phyloP scores from a whole-genome alignment of 176 grass and related monocot species.

The Calamus simplicifolius region DNA sequence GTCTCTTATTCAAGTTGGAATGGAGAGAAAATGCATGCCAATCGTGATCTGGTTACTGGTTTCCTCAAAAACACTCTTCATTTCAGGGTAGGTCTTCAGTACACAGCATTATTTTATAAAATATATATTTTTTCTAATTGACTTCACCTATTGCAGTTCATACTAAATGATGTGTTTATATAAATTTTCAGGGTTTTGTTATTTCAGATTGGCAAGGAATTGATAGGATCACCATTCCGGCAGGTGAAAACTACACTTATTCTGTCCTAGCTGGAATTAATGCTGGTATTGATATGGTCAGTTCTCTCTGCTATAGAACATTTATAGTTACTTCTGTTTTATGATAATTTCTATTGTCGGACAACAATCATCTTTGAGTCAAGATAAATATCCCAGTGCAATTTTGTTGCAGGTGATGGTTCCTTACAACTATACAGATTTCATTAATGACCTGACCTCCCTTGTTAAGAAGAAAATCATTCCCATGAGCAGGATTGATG shows the following conservation, averaged over 20 bases:
- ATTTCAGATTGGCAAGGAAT: constrained; percentile 96
- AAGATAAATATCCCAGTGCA: neutral
- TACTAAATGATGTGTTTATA: neutral
- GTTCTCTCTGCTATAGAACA: constrained; percentile 5
- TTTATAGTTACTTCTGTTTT: neutral
- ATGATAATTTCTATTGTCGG: no score
- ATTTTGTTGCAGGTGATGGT: constrained; percentile 59
- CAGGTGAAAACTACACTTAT: constrained; percentile 81
- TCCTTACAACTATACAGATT: constrained; percentile 71
- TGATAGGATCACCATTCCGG: constrained; percentile 68
- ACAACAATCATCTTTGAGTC: no score
- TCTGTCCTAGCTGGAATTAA: constrained; percentile 85
- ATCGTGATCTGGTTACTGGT: constrained; percentile 64
- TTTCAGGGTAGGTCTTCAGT: constrained; percentile 55
- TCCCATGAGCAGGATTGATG: constrained; percentile 78
- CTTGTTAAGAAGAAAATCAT: constrained; percentile 69
- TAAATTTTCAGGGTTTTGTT: constrained; percentile 68
- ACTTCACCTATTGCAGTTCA: neutral
- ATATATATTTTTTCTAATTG: constrained; percentile 3
- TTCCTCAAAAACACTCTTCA: constrained; percentile 78
- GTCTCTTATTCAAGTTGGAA: constrained; percentile 97
- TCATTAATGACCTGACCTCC: constrained; percentile 55
- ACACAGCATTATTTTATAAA: constrained; percentile 16
- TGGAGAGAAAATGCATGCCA: constrained; percentile 89
- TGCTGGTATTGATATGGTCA: constrained; percentile 94